A percentile compares a stretch with the other conserved stretches of the same genome.
Evolutionary conservation across 2,329 filamentous ascomycete species (phyloP).

Genomic region (Phaeosphaeria sp.): DNA sequence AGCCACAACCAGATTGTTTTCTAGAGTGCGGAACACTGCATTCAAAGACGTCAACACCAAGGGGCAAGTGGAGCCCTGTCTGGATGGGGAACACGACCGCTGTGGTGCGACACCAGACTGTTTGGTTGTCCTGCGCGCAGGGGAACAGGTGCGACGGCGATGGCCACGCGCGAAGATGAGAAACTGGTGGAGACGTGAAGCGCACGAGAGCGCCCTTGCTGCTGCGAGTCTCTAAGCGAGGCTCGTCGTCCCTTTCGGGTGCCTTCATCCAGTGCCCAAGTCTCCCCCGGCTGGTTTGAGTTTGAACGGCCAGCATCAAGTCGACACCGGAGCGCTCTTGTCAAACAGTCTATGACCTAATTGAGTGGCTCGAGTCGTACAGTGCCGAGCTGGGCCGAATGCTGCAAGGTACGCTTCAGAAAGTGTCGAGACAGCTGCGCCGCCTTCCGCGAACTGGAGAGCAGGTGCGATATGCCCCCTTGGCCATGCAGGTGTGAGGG

Average conservation of each 20-base stretch:
- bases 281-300: constrained; percentile 14
- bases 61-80: constrained; percentile 13
- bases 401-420: constrained; percentile 45
- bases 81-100: constrained; percentile 23
- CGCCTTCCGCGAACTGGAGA: constrained; percentile 35
- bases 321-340: constrained; percentile 23
- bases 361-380: constrained; percentile 39
- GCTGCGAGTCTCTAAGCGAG: constrained; percentile 6
- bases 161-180: constrained; percentile 7
- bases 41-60: constrained; percentile 29
- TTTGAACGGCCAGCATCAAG: constrained; percentile 17
- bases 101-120: constrained; percentile 31
- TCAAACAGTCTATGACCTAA: constrained; percentile 30
- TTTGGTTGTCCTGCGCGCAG: constrained; percentile 11
- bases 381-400: constrained; percentile 26
- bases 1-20: constrained; percentile 34
- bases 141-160: constrained; percentile 6
- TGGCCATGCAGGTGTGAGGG: constrained; percentile 39
- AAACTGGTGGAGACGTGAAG: constrained; percentile 6
- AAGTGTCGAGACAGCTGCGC: constrained; percentile 20
- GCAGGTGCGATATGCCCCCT: constrained; percentile 39
- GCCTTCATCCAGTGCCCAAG: constrained; percentile 1
- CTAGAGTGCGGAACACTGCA: constrained; percentile 38
- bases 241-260: constrained; percentile 1
- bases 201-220: constrained; percentile 5